Conservation (phyloP, 2,329 filamentous ascomycete species). For the Fragosphaeria purpurea region DNA sequence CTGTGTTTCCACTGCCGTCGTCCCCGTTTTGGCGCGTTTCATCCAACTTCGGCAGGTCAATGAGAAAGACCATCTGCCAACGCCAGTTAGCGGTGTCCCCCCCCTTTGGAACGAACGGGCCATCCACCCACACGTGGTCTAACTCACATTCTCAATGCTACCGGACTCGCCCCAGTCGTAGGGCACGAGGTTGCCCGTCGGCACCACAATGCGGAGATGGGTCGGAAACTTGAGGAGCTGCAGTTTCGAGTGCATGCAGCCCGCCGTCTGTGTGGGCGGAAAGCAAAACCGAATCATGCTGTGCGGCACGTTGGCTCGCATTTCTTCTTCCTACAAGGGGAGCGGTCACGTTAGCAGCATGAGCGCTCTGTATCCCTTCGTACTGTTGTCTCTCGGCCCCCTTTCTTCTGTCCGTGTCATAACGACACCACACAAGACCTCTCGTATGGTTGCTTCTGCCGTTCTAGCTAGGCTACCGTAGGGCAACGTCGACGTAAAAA, state of each 20-base stretch:
- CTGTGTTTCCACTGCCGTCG: neutral
- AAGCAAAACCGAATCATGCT: conserved; percentile 62
- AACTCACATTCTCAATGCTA: conserved; percentile 69
- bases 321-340: conserved; percentile 33
- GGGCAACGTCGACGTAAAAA: no score
- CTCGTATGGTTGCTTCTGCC: no score
- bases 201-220: conserved; percentile 71
- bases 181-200: conserved; percentile 74
- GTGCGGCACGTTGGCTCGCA: conserved; percentile 38
- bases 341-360: no score
- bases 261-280: conserved; percentile 64
- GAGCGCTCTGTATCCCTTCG: no score
- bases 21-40: conserved; percentile 13
- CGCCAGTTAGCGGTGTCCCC: no score
- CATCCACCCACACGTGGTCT: no score
- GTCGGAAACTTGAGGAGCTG: conserved; percentile 72
- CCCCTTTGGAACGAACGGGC: no score
- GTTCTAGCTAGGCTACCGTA: no score
- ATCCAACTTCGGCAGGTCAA: conserved; percentile 65
- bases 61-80: conserved; percentile 67
- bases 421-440: no score
- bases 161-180: conserved; percentile 88
- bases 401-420: no score
- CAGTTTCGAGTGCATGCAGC: conserved; percentile 88
- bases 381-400: no score